Conservation (phyloP, 1,284 basidiomycete species). For the Cerioporus squamosus region DNA sequence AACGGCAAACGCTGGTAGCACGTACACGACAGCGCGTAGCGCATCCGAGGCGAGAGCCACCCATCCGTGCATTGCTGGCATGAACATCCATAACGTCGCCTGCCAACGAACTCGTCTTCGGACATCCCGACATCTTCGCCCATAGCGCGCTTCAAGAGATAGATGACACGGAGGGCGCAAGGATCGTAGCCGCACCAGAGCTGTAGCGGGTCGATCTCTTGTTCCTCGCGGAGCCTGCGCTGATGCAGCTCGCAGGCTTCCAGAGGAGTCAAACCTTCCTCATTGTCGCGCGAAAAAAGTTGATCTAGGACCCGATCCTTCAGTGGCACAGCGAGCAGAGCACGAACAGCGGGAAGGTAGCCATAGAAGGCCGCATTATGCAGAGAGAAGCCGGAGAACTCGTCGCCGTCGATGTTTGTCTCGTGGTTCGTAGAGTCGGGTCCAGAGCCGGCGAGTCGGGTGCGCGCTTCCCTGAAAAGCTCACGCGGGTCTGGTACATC, state of each 20-base stretch:
- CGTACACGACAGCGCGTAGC: too few relatives aligned
- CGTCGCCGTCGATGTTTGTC: too few relatives aligned
- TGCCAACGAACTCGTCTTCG: conserved; percentile 14
- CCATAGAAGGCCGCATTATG: conserved; percentile 7
- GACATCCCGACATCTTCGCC: conserved; percentile 6
- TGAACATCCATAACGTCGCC: conserved; percentile 20
- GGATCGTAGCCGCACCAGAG: background rate
- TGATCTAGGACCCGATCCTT: background rate
- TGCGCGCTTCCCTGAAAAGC: conserved; percentile 3
- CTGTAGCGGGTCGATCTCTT: background rate
- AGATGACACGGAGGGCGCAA: conserved; percentile 3
- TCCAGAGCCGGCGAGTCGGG: background rate
- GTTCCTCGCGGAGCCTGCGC: background rate
- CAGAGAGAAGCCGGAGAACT: too few relatives aligned
- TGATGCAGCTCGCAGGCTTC: conserved; percentile 11
- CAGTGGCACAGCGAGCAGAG: conserved; percentile 10
- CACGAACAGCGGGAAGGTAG: conserved; percentile 2
- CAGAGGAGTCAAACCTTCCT: conserved; percentile 15
- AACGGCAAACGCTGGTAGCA: too few relatives aligned
- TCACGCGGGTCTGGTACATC: conserved; percentile 6
- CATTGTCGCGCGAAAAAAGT: conserved; percentile 8
- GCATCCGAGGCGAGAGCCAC: too few relatives aligned
- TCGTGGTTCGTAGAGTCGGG: too few relatives aligned
- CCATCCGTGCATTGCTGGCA: conserved; percentile 6
- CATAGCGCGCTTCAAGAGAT: conserved; percentile 13